Evolutionary conservation across 257 asterid genomes (phyloP).

Genomic region (Solanum chaucha): DNA sequence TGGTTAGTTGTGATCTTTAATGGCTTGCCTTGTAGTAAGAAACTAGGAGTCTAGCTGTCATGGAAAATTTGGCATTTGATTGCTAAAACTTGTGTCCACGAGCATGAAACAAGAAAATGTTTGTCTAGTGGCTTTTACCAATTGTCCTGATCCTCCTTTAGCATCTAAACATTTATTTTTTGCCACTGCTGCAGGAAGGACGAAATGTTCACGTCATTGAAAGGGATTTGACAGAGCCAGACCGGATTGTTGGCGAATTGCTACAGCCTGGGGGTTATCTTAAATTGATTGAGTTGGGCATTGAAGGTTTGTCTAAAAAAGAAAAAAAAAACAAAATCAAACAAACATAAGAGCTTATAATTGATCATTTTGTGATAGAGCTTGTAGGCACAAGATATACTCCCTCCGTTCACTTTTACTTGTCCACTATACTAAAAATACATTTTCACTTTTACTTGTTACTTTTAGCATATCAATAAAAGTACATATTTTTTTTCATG

Average conservation of each 20-base stretch:
- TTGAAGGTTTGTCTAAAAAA: slow-evolving; percentile 8
- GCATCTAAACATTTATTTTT: neutral
- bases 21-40: neutral
- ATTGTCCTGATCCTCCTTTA: neutral
- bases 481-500: neutral
- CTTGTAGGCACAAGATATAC: neutral
- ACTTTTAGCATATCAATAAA: neutral
- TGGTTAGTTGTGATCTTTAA: neutral
- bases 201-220: slow-evolving; percentile 13
- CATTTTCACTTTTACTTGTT: neutral
- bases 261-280: slow-evolving; percentile 30
- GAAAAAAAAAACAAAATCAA: neutral
- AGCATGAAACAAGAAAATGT: neutral
- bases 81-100: neutral
- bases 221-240: slow-evolving; percentile 24
- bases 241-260: slow-evolving; percentile 26
- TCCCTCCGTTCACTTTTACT: neutral
- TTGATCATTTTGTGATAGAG: neutral
- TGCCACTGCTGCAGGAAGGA: slow-evolving; percentile 13
- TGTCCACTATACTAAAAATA: neutral
- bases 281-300: slow-evolving; percentile 22
- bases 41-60: neutral
- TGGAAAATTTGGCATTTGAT: neutral
- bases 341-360: neutral
- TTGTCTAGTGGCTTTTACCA: neutral